phyloP scores from a whole-genome alignment of 176 grass and related monocot genomes.

The Phragmites australis region DNA sequence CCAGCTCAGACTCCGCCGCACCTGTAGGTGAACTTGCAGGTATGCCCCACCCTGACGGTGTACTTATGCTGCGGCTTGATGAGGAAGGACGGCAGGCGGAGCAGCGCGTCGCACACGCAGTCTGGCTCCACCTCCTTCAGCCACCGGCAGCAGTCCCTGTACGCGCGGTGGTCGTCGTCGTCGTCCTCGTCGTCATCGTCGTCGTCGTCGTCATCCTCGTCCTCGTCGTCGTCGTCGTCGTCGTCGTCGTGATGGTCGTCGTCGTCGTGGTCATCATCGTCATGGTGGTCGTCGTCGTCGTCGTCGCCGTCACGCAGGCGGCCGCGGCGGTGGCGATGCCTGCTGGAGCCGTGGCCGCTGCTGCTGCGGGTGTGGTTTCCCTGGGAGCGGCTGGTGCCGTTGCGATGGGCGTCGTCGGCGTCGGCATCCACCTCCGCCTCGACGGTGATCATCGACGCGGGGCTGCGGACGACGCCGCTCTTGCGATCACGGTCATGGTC shows the following conservation, averaged over 20 bases:
- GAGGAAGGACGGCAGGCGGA: slow-evolving; percentile 68
- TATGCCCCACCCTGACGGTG: slow-evolving; percentile 48
- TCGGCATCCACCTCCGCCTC: slow-evolving; percentile 2
- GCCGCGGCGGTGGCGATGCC: background rate
- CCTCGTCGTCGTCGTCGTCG: fast-evolving
- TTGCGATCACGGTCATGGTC: background rate
- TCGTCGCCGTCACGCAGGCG: background rate
- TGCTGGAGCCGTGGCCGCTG: background rate
- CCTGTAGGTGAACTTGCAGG: slow-evolving; percentile 59
- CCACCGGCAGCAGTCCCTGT: slow-evolving; percentile 82
- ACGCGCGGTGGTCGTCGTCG: slow-evolving; percentile 47
- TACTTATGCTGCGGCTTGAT: slow-evolving; percentile 79
- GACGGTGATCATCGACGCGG: slow-evolving; percentile 26
- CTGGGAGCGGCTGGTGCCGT: background rate
- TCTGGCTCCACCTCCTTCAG: slow-evolving; percentile 69
- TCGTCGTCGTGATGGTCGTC: background rate
- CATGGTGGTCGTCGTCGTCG: background rate
- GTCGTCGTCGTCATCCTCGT: fast-evolving
- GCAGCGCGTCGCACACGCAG: slow-evolving; percentile 71
- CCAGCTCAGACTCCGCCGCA: slow-evolving; percentile 45
- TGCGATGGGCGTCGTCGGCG: background rate
- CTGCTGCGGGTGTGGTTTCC: background rate
- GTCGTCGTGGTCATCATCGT: background rate
- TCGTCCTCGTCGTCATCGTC: slow-evolving; percentile 22
- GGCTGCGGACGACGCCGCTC: background rate